phyloP scores from a whole-genome alignment of 2,329 filamentous ascomycete genomes.

The Clonostachys solani region DNA sequence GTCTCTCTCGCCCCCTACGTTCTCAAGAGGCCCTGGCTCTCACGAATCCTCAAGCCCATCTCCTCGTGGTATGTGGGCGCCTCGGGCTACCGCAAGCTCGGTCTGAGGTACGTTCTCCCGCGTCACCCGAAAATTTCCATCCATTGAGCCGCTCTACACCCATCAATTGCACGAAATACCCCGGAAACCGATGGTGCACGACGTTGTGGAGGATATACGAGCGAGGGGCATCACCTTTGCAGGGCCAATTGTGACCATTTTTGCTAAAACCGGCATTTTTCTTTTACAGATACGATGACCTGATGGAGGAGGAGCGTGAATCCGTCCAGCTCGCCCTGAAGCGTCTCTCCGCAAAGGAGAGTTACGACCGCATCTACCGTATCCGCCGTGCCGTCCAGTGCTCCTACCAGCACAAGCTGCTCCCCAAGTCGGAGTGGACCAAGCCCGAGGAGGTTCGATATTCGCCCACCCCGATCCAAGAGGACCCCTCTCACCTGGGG shows the following conservation, averaged over 20 bases:
- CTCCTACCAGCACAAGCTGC: conserved; percentile 59
- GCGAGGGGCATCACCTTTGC: too few species aligned
- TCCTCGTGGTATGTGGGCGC: conserved; percentile 87
- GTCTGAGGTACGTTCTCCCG: conserved; percentile 66
- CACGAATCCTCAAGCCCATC: conserved; percentile 70
- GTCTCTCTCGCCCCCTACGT: conserved; percentile 72
- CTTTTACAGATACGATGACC: conserved; percentile 76
- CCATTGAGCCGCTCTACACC: too few species aligned
- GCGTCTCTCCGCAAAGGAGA: conserved; percentile 84
- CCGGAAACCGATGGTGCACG: too few species aligned
- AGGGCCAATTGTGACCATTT: too few species aligned
- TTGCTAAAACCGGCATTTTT: background rate
- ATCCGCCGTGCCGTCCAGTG: conserved; percentile 90
- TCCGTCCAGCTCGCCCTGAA: conserved; percentile 81
- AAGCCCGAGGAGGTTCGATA: conserved; percentile 43
- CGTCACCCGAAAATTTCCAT: too few species aligned
- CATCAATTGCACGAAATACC: too few species aligned
- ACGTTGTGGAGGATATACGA: too few species aligned
- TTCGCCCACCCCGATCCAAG: conserved; percentile 1
- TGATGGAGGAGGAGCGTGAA: conserved; percentile 91
- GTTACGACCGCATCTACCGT: conserved; percentile 96
- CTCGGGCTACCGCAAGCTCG: conserved; percentile 88
- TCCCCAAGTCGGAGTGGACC: conserved; percentile 59
- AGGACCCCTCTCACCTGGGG: background rate
- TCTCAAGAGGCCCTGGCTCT: conserved; percentile 81